Conservation (phyloP, 2,329 filamentous ascomycete species). For the Aspergillus pseudoterreus region DNA sequence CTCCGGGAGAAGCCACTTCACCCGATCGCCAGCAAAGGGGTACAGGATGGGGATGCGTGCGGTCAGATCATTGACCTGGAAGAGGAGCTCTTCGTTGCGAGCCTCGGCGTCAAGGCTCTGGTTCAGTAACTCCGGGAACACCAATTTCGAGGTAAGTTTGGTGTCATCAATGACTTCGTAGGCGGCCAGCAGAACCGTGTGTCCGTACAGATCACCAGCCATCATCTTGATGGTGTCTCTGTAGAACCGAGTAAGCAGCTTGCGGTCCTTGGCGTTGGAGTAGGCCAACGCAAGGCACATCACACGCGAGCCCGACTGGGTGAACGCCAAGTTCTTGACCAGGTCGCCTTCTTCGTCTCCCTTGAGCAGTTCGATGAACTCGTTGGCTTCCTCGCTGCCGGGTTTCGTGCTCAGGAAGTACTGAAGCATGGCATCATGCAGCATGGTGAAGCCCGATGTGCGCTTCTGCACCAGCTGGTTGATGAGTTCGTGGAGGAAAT, state of each 20-base stretch:
- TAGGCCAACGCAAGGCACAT: slow-evolving; percentile 79
- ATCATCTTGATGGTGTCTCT: slow-evolving; percentile 85
- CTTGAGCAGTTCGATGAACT: slow-evolving; percentile 87
- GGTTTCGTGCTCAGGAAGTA: slow-evolving; percentile 80
- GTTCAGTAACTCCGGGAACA: slow-evolving; percentile 81
- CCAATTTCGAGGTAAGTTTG: slow-evolving; percentile 76
- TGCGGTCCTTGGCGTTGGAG: slow-evolving; percentile 87
- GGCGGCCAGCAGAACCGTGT: slow-evolving; percentile 76
- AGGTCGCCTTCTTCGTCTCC: slow-evolving; percentile 87
- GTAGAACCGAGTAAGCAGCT: slow-evolving; percentile 81
- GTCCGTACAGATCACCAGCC: slow-evolving; percentile 74
- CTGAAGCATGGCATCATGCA: slow-evolving; percentile 97
- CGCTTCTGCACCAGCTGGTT: slow-evolving; percentile 95
- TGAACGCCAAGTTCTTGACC: slow-evolving; percentile 94
- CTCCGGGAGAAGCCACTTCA: slow-evolving; percentile 61
- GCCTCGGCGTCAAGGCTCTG: slow-evolving; percentile 50
- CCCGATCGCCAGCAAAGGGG: slow-evolving; percentile 64
- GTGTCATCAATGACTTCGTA: slow-evolving; percentile 95
- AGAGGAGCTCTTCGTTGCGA: slow-evolving; percentile 43
- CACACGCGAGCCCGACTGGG: slow-evolving; percentile 77
- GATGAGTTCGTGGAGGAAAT: slow-evolving; percentile 78
- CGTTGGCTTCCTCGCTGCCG: slow-evolving; percentile 75
- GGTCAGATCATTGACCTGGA: slow-evolving; percentile 41
- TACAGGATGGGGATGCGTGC: slow-evolving; percentile 70
- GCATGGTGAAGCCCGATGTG: slow-evolving; percentile 92